Evolutionary conservation across 23 red algal genomes (phyloP).

Genomic region (Agarophyton chilense): DNA sequence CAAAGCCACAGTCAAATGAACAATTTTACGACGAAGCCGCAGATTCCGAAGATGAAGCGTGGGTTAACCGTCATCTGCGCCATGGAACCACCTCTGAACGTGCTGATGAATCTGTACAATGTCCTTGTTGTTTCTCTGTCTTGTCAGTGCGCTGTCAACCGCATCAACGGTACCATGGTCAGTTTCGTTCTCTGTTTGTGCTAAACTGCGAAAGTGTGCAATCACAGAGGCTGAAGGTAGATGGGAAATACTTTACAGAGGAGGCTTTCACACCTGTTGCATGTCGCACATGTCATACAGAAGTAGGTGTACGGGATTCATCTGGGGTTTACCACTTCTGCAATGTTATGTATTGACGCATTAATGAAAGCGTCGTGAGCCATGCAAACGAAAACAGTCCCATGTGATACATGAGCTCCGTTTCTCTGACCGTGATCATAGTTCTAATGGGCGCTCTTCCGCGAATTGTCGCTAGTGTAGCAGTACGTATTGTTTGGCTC

Average conservation of each 20-base stretch:
- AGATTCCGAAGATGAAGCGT: conserved; percentile 77
- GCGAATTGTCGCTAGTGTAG: conserved; percentile 3
- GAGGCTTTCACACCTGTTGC: conserved; percentile 57
- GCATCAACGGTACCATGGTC: conserved; percentile 69
- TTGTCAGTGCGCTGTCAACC: conserved; percentile 64
- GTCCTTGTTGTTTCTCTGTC: conserved; percentile 79
- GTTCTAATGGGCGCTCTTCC: conserved; percentile 14
- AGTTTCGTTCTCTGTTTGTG: conserved; percentile 82
- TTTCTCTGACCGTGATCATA: too few species aligned
- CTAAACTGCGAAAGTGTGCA: conserved; percentile 47
- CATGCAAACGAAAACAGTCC: too few species aligned
- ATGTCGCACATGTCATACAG: conserved; percentile 68
- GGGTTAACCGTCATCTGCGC: conserved; percentile 64
- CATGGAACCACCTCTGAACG: background rate
- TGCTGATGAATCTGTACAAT: conserved; percentile 27
- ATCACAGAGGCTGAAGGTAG: conserved; percentile 33
- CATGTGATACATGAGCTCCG: too few species aligned
- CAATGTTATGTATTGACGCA: conserved; percentile 82
- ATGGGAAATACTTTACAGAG: conserved; percentile 23
- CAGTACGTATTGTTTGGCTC: background rate
- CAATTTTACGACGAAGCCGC: conserved; percentile 75
- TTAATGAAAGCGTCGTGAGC: too few species aligned
- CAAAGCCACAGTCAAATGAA: too few species aligned
- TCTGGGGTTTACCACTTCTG: conserved; percentile 88
- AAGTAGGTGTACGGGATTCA: conserved; percentile 69